Percentiles rank a stretch among this genome's conserved stretches.
These are phyloP conservation scores for Marvania coccoides DNA, from an alignment of 139 green algal genomes.

Conservation along the genomic window DNA sequence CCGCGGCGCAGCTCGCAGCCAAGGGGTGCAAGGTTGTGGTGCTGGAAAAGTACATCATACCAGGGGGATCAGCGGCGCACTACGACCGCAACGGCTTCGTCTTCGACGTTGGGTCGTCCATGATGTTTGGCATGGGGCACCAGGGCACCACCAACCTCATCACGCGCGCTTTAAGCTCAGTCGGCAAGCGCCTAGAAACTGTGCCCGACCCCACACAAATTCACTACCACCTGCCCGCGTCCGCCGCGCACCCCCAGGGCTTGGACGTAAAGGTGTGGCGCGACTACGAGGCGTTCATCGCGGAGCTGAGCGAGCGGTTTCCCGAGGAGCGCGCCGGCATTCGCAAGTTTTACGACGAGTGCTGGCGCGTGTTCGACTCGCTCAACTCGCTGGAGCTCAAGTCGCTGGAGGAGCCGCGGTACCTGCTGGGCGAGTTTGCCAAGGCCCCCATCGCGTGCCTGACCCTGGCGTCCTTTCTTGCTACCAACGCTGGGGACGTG, in stretches of 20 bases:
- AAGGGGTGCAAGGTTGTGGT: slow-evolving; percentile 76
- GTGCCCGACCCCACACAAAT: slow-evolving; percentile 89
- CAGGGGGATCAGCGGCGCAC: slow-evolving; percentile 79
- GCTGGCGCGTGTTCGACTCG: slow-evolving; percentile 80
- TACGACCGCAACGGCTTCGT: slow-evolving; percentile 87
- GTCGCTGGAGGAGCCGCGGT: slow-evolving; percentile 87
- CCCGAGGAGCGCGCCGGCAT: slow-evolving; percentile 83
- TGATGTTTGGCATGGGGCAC: slow-evolving; percentile 96
- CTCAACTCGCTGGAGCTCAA: slow-evolving; percentile 90
- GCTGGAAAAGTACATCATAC: slow-evolving; percentile 88
- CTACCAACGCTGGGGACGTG: slow-evolving; percentile 80
- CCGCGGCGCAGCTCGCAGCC: slow-evolving; percentile 69
- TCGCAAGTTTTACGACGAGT: slow-evolving; percentile 86
- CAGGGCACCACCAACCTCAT: slow-evolving; percentile 93
- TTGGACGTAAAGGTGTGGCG: slow-evolving; percentile 76
- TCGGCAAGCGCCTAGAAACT: slow-evolving; percentile 76
- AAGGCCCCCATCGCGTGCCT: slow-evolving; percentile 70
- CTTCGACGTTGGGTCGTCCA: slow-evolving; percentile 89
- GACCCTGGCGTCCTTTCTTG: slow-evolving; percentile 69
- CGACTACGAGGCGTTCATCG: slow-evolving; percentile 84
- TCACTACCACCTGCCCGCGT: slow-evolving; percentile 85
- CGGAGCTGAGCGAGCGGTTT: slow-evolving; percentile 72
- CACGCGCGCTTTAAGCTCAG: slow-evolving; percentile 73
- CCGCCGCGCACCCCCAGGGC: slow-evolving; percentile 53
- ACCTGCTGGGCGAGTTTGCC: slow-evolving; percentile 73